These are phyloP conservation scores for Earliella scabrosa DNA, from an alignment of 1,284 basidiomycete species.

Conservation along the genomic window DNA sequence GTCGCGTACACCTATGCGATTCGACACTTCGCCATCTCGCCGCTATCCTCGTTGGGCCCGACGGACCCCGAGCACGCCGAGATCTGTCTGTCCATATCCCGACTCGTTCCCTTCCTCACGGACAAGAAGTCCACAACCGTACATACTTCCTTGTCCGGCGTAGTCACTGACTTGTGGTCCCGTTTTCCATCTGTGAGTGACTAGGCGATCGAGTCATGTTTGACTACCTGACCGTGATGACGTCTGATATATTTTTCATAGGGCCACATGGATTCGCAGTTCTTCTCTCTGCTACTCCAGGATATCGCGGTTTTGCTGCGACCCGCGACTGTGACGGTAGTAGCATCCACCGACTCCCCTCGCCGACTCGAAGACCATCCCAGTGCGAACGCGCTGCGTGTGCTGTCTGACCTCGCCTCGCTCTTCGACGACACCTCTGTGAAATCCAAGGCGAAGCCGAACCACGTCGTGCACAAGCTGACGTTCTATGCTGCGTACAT, in stretches of 20 bases:
- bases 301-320: slow-evolving; percentile 57
- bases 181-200: slow-evolving; percentile 53
- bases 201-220: not conserved
- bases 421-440: slow-evolving; percentile 36
- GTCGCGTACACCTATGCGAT: slow-evolving; percentile 68
- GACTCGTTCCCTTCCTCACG: slow-evolving; percentile 63
- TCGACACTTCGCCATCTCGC: slow-evolving; percentile 61
- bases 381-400: slow-evolving; percentile 45
- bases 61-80: slow-evolving; percentile 48
- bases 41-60: slow-evolving; percentile 45
- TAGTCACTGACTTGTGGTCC: slow-evolving; percentile 66
- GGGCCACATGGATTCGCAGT: slow-evolving; percentile 48
- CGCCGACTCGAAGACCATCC: slow-evolving; percentile 38
- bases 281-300: slow-evolving; percentile 54
- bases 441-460: slow-evolving; percentile 32
- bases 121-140: slow-evolving; percentile 58
- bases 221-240: too few relatives aligned
- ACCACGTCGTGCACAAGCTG: slow-evolving; percentile 31
- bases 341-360: slow-evolving; percentile 19
- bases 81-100: slow-evolving; percentile 50
- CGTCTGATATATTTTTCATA: slow-evolving; percentile 29
- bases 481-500: slow-evolving; percentile 46
- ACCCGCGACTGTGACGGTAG: slow-evolving; percentile 47
- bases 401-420: slow-evolving; percentile 55
- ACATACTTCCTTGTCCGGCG: slow-evolving; percentile 50